Evolutionary conservation across 2,329 filamentous ascomycete genomes (phyloP).

Genomic region (Penicillium sp.): DNA sequence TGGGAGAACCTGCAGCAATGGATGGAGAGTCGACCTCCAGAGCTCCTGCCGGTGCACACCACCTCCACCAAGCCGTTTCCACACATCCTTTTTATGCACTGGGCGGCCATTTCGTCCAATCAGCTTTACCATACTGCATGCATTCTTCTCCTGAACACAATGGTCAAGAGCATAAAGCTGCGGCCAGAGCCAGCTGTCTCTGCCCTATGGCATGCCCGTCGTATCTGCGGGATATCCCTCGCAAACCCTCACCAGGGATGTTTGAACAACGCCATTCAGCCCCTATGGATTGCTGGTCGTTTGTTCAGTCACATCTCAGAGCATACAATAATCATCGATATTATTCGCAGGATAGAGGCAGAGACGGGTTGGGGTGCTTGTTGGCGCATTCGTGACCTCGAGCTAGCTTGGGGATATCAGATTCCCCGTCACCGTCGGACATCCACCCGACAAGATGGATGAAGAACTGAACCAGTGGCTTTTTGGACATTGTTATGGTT

Average conservation of each 20-base stretch:
- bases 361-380: slow-evolving; percentile 55
- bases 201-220: slow-evolving; percentile 56
- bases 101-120: slow-evolving; percentile 57
- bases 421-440: slow-evolving; percentile 10
- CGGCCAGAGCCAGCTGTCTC: slow-evolving; percentile 33
- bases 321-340: slow-evolving; percentile 35
- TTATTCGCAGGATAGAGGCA: slow-evolving; percentile 52
- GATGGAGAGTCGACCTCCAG: slow-evolving; percentile 48
- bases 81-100: slow-evolving; percentile 54
- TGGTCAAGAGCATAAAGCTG: slow-evolving; percentile 36
- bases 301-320: slow-evolving; percentile 53
- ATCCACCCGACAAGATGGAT: neutral
- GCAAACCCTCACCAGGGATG: slow-evolving; percentile 58
- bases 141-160: slow-evolving; percentile 52
- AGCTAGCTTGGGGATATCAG: slow-evolving; percentile 37
- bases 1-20: slow-evolving; percentile 55
- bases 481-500: slow-evolving; percentile 3
- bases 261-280: slow-evolving; percentile 59
- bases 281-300: slow-evolving; percentile 57
- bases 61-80: slow-evolving; percentile 51
- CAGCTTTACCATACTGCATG: slow-evolving; percentile 59
- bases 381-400: slow-evolving; percentile 56
- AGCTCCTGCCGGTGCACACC: slow-evolving; percentile 49
- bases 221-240: slow-evolving; percentile 57
- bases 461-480: slow-evolving; percentile 1